Evolutionary conservation across 306 rosid genomes (phyloP), one percentile per base, ranked within the genome.

Genomic region (Aeschynomene evenia): DNA sequence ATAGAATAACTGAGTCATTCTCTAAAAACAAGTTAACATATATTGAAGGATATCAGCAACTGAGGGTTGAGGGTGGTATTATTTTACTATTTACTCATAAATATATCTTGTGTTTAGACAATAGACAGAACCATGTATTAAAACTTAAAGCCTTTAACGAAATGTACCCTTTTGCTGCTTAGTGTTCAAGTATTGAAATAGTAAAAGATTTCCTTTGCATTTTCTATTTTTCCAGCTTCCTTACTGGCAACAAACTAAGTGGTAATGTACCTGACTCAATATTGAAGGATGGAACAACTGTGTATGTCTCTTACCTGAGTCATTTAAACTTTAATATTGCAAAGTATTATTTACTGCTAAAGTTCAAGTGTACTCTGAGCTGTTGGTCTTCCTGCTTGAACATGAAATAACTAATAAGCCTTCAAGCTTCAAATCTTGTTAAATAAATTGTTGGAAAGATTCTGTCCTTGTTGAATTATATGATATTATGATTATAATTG

Each of bases 221-320:
- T 9, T 26, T 62, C 42, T 13, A 24, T 61, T 76, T 68, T 76
- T 54, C 48, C 82, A 93, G 98, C 63, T 86, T 86, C 60, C 80
- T 93, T 64, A 93, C 94, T 29, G 77, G 87, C 50, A 93, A 90
- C 79, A 72, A 66, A 85, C 78, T 93, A 40, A 82, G 88, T 40
- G 98, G 97, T 63, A 79, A 62, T 40, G 50, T 93, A 75, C 79
- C 96, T 11, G 81, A 79, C 37, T 81, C 97, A 46, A 65, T 86
- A 80, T 78, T 93, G 86, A 71, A 1, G 82, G 84, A 52, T 29
- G 98, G 97, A 78, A 82, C 79, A 74, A 86, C 55, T 54, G 63
- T 88, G 98, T 90, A 93, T 29, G 94, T 79, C 77, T 78, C 81
- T 72, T 68, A 45, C 31, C 39, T 78, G 16, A 14, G 43, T 70